Conservation (phyloP, 2,329 filamentous ascomycete species). For the Neonectria magnoliae region DNA sequence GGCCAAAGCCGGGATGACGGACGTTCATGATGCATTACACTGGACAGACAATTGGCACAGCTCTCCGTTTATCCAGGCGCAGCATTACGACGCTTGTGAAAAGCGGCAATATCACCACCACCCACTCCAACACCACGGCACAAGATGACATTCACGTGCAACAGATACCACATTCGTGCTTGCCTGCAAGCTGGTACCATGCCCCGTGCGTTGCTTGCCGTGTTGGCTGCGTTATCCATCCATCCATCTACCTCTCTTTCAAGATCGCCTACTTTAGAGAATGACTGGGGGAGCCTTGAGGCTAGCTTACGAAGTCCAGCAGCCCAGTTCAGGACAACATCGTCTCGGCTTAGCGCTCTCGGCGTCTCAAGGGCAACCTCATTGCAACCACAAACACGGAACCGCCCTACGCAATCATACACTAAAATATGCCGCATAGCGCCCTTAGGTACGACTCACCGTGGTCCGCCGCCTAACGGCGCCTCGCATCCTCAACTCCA, state of each 20-base stretch:
- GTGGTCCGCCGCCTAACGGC: constrained; percentile 1
- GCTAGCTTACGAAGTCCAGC: constrained; percentile 13
- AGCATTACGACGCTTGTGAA: constrained; percentile 1
- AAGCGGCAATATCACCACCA: constrained; percentile 13
- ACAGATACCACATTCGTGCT: background rate
- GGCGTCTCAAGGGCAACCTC: constrained; percentile 8
- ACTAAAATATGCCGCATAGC: constrained; percentile 21
- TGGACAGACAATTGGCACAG: constrained; percentile 11
- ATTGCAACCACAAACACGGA: constrained; percentile 13
- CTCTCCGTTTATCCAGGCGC: constrained; percentile 1
- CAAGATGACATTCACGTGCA: background rate
- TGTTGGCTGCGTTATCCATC: background rate
- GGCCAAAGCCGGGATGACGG: background rate
- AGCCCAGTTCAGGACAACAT: constrained; percentile 2
- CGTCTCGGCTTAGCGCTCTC: constrained; percentile 12
- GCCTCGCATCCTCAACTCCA: constrained; percentile 15
- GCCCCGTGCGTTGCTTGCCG: background rate
- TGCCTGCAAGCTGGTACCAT: background rate
- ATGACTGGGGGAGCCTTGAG: background rate
- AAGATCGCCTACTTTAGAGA: background rate
- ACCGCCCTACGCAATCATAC: constrained; percentile 14
- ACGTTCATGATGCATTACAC: background rate
- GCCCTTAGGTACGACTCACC: constrained; percentile 21
- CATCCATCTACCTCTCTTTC: background rate
- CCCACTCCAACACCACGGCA: constrained; percentile 7